Conservation (phyloP, 495 filamentous ascomycete genomes). For the Xylaria flabelliformis region DNA sequence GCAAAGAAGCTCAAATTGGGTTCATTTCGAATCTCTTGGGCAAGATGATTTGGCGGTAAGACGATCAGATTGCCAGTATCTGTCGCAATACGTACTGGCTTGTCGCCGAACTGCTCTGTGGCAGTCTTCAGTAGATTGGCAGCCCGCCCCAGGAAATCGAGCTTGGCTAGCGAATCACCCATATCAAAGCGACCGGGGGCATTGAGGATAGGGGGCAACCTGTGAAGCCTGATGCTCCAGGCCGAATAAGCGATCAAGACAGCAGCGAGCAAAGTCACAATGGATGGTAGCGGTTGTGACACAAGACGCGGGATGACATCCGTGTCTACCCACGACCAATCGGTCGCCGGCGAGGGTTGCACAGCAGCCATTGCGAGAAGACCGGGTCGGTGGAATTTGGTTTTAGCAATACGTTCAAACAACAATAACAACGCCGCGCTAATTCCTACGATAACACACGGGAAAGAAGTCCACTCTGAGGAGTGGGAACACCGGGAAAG, state of each 20-base stretch:
- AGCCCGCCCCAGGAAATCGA: conserved; percentile 14
- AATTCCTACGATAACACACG: not conserved
- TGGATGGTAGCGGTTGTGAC: conserved; percentile 13
- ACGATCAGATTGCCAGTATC: conserved; percentile 45
- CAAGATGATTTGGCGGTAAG: conserved; percentile 50
- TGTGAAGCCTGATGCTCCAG: conserved; percentile 10
- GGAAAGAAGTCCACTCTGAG: not conserved
- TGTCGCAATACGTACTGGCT: conserved; percentile 23
- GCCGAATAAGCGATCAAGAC: conserved; percentile 6
- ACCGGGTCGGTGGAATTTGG: not conserved
- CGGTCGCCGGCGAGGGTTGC: conserved; percentile 23
- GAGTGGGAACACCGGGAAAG: not conserved
- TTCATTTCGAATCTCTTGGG: conserved; percentile 60
- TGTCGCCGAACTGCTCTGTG: conserved; percentile 1
- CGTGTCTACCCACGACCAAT: conserved; percentile 21
- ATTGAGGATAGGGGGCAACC: conserved; percentile 22
- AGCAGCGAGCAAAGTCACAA: conserved; percentile 5
- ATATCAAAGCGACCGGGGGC: conserved; percentile 21
- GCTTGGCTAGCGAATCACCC: conserved; percentile 15
- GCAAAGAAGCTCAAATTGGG: conserved; percentile 42
- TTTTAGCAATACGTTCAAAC: not conserved
- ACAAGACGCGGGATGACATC: conserved; percentile 7
- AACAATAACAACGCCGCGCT: not conserved
- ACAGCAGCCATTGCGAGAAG: not conserved
- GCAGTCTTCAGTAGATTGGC: conserved; percentile 18